A percentile compares a stretch with the other conserved stretches of the same genome.
Evolutionary conservation across 2,329 filamentous ascomycete species (phyloP).

Genomic region (Xylariaceae sp.): DNA sequence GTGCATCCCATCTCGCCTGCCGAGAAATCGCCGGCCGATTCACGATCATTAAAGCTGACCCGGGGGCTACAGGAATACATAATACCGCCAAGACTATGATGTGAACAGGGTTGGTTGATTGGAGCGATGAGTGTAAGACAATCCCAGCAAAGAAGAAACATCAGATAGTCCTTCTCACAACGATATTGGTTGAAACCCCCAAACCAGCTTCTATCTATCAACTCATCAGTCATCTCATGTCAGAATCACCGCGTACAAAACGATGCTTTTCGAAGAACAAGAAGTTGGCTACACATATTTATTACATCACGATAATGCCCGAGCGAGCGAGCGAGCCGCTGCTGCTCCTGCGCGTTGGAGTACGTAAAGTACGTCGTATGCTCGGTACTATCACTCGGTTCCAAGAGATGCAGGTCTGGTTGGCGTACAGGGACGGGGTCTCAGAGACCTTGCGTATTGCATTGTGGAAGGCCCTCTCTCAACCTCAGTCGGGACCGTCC

Average conservation of each 20-base stretch:
- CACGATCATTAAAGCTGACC: conserved; percentile 8
- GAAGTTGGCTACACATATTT: too few species aligned
- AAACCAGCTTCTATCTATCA: too few species aligned
- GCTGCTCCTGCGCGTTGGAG: not conserved
- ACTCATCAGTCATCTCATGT: conserved; percentile 2
- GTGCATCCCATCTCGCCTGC: not conserved
- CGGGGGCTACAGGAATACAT: not conserved
- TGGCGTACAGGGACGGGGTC: not conserved
- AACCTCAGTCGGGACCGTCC: conserved; percentile 11
- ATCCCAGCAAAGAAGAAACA: not conserved
- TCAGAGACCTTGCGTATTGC: conserved; percentile 2
- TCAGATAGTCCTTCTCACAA: not conserved
- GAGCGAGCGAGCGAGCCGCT: too few species aligned
- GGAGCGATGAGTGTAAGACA: conserved; percentile 3
- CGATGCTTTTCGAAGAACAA: not conserved
- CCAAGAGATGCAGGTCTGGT: conserved; percentile 14
- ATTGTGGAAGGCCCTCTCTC: not conserved
- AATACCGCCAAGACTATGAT: conserved; percentile 13
- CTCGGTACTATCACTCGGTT: conserved; percentile 4
- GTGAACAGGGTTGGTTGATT: conserved; percentile 2
- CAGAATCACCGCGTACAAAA: not conserved
- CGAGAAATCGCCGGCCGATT: conserved; percentile 10
- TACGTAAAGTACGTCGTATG: not conserved
- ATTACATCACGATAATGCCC: too few species aligned
- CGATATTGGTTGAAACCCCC: too few species aligned